These are phyloP conservation scores for Hypoxylon rickii DNA, from an alignment of 495 filamentous ascomycete species.

Conservation along the genomic window DNA sequence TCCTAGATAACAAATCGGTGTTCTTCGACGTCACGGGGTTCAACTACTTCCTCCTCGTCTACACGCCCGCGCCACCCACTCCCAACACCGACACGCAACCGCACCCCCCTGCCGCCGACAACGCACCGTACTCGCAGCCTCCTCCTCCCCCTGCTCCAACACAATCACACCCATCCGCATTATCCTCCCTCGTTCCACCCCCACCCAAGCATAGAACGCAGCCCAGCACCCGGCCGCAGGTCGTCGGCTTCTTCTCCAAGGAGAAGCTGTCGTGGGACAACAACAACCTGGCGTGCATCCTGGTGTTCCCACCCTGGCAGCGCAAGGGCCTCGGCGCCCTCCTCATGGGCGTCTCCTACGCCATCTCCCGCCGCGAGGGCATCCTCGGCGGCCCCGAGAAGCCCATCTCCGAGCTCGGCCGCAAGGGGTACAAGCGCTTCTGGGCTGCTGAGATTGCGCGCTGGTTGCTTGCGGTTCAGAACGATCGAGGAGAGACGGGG, in stretches of 20 bases:
- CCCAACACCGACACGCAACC: neutral
- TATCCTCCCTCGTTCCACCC: too few species aligned
- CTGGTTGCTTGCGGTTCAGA: constrained; percentile 57
- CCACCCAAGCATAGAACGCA: constrained; percentile 4
- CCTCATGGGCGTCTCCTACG: constrained; percentile 92
- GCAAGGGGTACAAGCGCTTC: constrained; percentile 76
- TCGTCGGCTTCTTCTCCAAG: constrained; percentile 96
- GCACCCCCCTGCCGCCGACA: constrained; percentile 1
- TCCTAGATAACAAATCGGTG: constrained; percentile 96
- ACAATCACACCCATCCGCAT: too few species aligned
- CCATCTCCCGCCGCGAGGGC: constrained; percentile 82
- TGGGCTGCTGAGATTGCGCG: constrained; percentile 83
- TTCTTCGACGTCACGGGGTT: constrained; percentile 97
- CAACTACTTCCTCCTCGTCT: constrained; percentile 88
- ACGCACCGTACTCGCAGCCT: too few species aligned
- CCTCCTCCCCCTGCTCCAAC: too few species aligned
- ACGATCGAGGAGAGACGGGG: constrained; percentile 50
- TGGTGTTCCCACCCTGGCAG: constrained; percentile 96
- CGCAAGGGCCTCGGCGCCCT: constrained; percentile 84
- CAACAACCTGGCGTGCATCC: constrained; percentile 96
- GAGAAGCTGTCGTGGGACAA: constrained; percentile 99
- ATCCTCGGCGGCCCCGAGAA: constrained; percentile 92
- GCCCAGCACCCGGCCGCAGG: constrained; percentile 46
- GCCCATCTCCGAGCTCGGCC: constrained; percentile 82
- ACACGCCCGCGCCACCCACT: constrained; percentile 53